Base-by-base conservation (phyloP, 1,139 yeast species). In the Arxiozyma telluris region DNA sequence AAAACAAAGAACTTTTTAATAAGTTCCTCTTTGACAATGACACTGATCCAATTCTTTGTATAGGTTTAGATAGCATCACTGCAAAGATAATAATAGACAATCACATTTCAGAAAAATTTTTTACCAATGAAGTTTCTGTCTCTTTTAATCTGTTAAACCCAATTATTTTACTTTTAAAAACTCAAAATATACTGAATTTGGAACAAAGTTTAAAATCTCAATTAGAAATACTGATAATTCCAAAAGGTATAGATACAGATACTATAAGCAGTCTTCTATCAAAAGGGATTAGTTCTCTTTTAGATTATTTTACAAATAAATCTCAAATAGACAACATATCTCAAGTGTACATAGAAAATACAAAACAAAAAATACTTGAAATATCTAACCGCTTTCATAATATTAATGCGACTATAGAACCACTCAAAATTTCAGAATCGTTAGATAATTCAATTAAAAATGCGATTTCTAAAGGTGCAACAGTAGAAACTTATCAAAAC, bases 311-410 rank as follows among this genome's bases (percentile, higher is more conserved):
- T 46, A 65, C 73, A 17, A 51, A 58, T 8, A 49, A 51, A 6
- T 50, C 64, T 15, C 54, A 57, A 49, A 54, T 57, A 55, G 22
- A 57, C 21, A 58, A 62, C 55, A 56, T 64, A 45, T 62, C 69
- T n/a, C 73, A 66, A 20, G 71, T 78, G 0, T 67, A 47, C 17
- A 3, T 81, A 6, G 66, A 71, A 4, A 59, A 70, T 9, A 76
- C 89, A 1, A 79, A 79, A 56, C 83, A 81, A 65, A 87, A 83
- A 63, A 77, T 90, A 55, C 78, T 79, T 41, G 96, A 88, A 58
- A 71, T 89, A 38, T 80, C 87, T 1, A 66, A 81, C 18, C 82
- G 94, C 0, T 73, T 90, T 41, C 82, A 83, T 58, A 84, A 84
- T 64, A 71, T 88, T 34, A 86, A 85, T 15, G 17, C 49, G 2